Conservation (phyloP, 1,284 basidiomycete genomes). For the Lentinula novae-zelandiae region DNA sequence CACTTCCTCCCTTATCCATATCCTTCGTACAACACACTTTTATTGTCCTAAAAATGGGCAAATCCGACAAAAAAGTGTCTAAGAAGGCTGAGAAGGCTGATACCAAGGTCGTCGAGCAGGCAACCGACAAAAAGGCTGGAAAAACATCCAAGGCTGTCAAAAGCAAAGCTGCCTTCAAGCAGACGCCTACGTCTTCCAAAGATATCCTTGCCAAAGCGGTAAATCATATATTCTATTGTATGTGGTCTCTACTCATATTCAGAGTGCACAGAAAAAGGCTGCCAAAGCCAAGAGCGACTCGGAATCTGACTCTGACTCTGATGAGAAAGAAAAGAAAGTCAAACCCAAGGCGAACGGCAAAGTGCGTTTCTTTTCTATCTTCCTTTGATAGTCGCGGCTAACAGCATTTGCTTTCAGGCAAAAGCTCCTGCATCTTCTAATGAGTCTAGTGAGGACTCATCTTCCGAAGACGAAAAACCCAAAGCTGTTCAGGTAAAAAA, state of each 20-base stretch:
- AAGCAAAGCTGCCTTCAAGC: not conserved
- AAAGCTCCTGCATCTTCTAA: conserved; percentile 18
- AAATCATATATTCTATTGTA: not conserved
- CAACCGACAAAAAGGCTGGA: conserved; percentile 26
- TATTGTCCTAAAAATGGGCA: conserved; percentile 14
- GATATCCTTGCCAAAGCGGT: conserved; percentile 10
- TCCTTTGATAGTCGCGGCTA: not conserved
- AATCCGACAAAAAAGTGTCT: conserved; percentile 15
- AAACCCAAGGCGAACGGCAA: conserved; percentile 9
- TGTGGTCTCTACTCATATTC: not conserved
- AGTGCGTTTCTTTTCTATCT: not conserved
- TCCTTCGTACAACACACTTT: not conserved
- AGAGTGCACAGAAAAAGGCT: not conserved
- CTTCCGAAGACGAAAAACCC: conserved; percentile 14
- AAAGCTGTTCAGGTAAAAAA: conserved; percentile 42
- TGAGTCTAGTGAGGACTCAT: conserved; percentile 16
- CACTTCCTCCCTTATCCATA: not conserved
- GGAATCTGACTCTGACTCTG: conserved; percentile 2
- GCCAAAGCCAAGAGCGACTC: conserved; percentile 5
- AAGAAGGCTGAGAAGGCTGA: conserved; percentile 35
- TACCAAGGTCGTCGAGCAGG: conserved; percentile 24
- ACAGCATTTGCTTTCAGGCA: not conserved
- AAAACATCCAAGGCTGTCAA: conserved; percentile 10
- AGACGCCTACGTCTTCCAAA: conserved; percentile 3
- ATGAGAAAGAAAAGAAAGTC: not conserved